Conservation (phyloP, 495 filamentous ascomycete species). For the Aspergillus asperescens region DNA sequence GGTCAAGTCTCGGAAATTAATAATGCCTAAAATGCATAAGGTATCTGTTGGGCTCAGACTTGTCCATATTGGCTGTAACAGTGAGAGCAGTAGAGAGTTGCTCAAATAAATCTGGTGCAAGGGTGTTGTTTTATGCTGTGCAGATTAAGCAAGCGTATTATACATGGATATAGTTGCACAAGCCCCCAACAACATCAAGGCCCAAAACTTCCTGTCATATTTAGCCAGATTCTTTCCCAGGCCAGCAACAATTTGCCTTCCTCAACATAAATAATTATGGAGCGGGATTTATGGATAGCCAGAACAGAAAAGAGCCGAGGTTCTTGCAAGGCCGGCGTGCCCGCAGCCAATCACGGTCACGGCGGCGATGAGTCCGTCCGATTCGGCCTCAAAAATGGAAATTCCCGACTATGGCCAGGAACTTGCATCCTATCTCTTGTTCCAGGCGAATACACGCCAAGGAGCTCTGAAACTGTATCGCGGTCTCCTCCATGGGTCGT, state of each 20-base stretch:
- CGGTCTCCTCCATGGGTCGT: background rate
- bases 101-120: too few species aligned
- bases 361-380: conserved; percentile 2
- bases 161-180: too few species aligned
- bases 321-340: background rate
- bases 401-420: too few species aligned
- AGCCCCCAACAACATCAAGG: background rate
- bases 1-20: too few species aligned
- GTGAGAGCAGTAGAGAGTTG: too few species aligned
- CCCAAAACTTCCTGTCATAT: background rate
- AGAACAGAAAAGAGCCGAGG: conserved; percentile 7
- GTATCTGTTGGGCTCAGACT: too few species aligned
- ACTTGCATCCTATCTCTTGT: background rate
- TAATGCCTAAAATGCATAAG: too few species aligned
- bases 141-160: too few species aligned
- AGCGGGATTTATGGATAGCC: background rate
- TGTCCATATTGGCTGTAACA: background rate
- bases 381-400: background rate
- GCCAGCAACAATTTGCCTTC: background rate
- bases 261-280: background rate
- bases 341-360: conserved; percentile 2
- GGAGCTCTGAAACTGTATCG: background rate
- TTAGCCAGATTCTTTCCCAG: too few species aligned
- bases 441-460: background rate
- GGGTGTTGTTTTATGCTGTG: too few species aligned